Evolutionary conservation across 257 asterid genomes (phyloP), one percentile per base, ranked within the genome.

Genomic region (Plantago elongata): DNA sequence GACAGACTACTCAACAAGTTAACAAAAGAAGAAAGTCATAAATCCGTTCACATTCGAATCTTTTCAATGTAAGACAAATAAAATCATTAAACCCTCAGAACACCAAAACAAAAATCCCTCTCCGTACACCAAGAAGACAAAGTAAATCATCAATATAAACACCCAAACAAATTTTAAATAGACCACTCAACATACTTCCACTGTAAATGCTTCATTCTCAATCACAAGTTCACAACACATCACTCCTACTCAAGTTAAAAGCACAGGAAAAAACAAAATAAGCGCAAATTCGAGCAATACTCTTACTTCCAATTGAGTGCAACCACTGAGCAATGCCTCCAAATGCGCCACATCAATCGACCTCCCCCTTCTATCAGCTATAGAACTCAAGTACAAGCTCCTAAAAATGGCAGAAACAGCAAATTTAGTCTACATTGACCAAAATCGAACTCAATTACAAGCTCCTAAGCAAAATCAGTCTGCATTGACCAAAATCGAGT

Each of bases 231-330:
- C n/a, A n/a, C n/a, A n/a, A n/a, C n/a, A n/a, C n/a, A n/a, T n/a
- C n/a, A 22, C 27, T 1, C 27, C 27, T 22, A 22, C 27, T 22
- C 27, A 22, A 22, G 27, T 22, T 22, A 22, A 22, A 22, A 1
- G 27, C 27, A 22, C 27, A 22, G 27, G 1, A 1, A 22, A 22
- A 22, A 22, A 22, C 27, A 1, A 22, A 22, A 22, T 22, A 22
- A 22, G 27, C 27, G 27, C 27, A 2, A 22, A 22, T 22, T 22
- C 27, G 27, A 22, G 27, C 27, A 22, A 22, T 22, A 22, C 65
- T 72, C 96, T 86, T 93, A 89, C 99, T 93, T 93, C 99, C 90
- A 89, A 79, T 56, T 79, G 90, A 63, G 83, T 63, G 84, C 99
- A 93, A 79, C 99, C 95, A 62, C 65, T 74, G 75, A 89, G 93